phyloP scores from a whole-genome alignment of 805 yeast species.

The Ascoidea rubescens region DNA sequence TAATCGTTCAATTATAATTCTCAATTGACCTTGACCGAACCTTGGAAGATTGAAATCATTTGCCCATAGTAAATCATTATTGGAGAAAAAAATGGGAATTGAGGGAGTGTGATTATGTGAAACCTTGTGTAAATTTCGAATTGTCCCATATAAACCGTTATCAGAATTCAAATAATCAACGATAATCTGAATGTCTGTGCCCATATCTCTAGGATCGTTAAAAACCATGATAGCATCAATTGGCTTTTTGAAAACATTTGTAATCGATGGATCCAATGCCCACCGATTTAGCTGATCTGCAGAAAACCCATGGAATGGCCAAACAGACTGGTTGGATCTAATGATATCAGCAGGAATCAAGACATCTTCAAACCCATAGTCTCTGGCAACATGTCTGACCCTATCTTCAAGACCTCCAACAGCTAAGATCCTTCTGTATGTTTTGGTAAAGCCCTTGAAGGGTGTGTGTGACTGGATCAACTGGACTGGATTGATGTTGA shows the following conservation, averaged over 20 bases:
- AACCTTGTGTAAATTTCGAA: conserved; percentile 18
- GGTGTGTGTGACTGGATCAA: conserved; percentile 86
- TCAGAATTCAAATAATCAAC: conserved; percentile 55
- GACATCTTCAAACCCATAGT: conserved; percentile 69
- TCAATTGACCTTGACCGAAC: conserved; percentile 85
- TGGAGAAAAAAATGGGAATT: conserved; percentile 66
- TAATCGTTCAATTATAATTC: conserved; percentile 45
- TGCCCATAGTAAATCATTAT: conserved; percentile 80
- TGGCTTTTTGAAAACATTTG: conserved; percentile 21
- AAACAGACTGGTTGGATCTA: conserved; percentile 36
- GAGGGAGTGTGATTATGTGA: conserved; percentile 27
- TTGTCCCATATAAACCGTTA: conserved; percentile 51
- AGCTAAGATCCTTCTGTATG: conserved; percentile 50
- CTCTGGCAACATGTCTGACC: conserved; percentile 58
- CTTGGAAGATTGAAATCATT: conserved; percentile 67
- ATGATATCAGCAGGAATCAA: conserved; percentile 63
- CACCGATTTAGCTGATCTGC: conserved; percentile 27
- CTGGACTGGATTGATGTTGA: conserved; percentile 39
- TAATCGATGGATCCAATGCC: conserved; percentile 20
- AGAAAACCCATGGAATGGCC: conserved; percentile 52
- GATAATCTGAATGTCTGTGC: conserved; percentile 69
- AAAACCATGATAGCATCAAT: conserved; percentile 74
- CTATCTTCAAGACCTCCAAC: conserved; percentile 71
- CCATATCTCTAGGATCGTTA: conserved; percentile 84
- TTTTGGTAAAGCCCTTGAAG: conserved; percentile 38